A percentile compares a stretch with the other conserved stretches of the same genome.
These are phyloP conservation scores for Allium fistulosum DNA, from an alignment of 106 monocot genomes.

Conservation along the genomic window DNA sequence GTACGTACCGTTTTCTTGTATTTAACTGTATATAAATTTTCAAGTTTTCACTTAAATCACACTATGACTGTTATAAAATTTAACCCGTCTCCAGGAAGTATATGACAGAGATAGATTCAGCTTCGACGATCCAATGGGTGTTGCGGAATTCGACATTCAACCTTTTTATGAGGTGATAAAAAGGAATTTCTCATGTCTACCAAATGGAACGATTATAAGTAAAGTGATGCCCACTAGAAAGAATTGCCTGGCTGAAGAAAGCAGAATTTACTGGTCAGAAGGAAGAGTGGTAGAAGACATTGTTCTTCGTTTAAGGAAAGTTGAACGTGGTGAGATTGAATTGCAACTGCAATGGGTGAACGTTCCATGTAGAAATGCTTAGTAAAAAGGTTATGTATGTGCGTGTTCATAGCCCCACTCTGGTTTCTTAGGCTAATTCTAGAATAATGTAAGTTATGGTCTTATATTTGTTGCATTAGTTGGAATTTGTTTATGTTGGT, in stretches of 20 bases:
- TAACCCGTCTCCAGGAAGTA: constrained; percentile 28
- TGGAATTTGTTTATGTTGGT: too few relatives aligned
- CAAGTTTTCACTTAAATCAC: too few relatives aligned
- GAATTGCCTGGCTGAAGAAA: constrained; percentile 53
- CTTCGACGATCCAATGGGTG: constrained; percentile 46
- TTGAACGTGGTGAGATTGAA: constrained; percentile 50
- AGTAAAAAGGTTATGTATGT: too few relatives aligned
- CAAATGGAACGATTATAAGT: constrained; percentile 22
- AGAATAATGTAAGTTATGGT: too few relatives aligned
- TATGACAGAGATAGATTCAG: constrained; percentile 53
- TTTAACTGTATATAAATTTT: too few relatives aligned
- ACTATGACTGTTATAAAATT: too few relatives aligned
- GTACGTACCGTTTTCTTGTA: too few relatives aligned
- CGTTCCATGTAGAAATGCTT: constrained; percentile 8
- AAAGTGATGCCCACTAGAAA: constrained; percentile 25
- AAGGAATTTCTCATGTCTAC: constrained; percentile 13
- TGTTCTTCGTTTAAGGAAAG: constrained; percentile 37
- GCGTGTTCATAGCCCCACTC: too few relatives aligned
- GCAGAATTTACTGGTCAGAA: constrained; percentile 23
- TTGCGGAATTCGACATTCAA: constrained; percentile 46
- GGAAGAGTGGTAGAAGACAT: constrained; percentile 45
- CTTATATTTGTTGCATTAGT: too few relatives aligned
- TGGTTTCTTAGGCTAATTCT: too few relatives aligned
- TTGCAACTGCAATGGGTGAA: constrained; percentile 38
- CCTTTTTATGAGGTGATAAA: constrained; percentile 38